phyloP scores from a whole-genome alignment of 768 basidiomycete genomes.

The Kwoniella mangroviensis region DNA sequence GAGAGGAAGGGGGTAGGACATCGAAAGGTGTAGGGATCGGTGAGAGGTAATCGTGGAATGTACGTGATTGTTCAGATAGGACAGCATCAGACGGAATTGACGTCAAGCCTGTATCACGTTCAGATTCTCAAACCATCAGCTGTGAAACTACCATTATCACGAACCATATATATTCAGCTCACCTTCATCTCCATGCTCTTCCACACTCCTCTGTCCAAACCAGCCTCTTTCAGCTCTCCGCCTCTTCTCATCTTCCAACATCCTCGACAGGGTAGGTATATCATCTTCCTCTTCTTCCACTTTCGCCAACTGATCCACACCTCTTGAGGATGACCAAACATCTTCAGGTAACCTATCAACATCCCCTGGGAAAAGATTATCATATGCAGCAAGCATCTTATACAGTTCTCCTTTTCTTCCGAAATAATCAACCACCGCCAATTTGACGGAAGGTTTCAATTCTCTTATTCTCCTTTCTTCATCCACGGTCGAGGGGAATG shows the following conservation, averaged over 20 bases:
- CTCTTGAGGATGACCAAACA: background rate
- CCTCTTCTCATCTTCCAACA: constrained; percentile 21
- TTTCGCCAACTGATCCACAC: background rate
- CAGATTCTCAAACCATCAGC: no score
- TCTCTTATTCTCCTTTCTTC: background rate
- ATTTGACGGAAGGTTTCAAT: constrained; percentile 12
- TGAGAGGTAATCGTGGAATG: constrained; percentile 22
- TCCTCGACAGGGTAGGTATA: constrained; percentile 19
- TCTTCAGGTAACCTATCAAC: constrained; percentile 5
- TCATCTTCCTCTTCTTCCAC: constrained; percentile 21
- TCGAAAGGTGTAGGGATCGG: constrained; percentile 17
- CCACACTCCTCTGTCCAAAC: constrained; percentile 15
- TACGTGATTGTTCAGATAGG: background rate
- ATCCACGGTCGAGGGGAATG: background rate
- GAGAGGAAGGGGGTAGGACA: background rate
- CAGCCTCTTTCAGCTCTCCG: constrained; percentile 21
- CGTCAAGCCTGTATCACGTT: background rate
- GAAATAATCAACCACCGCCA: constrained; percentile 16
- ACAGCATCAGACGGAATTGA: background rate
- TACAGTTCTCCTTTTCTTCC: constrained; percentile 18
- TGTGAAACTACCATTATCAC: no score
- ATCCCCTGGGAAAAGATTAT: constrained; percentile 16
- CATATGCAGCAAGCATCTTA: constrained; percentile 20
- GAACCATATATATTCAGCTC: background rate
- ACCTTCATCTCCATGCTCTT: constrained; percentile 8